Evolutionary conservation across 2,329 filamentous ascomycete genomes (phyloP), one percentile per base, ranked within the genome.

Genomic region (Teratosphaeria gauchensis): DNA sequence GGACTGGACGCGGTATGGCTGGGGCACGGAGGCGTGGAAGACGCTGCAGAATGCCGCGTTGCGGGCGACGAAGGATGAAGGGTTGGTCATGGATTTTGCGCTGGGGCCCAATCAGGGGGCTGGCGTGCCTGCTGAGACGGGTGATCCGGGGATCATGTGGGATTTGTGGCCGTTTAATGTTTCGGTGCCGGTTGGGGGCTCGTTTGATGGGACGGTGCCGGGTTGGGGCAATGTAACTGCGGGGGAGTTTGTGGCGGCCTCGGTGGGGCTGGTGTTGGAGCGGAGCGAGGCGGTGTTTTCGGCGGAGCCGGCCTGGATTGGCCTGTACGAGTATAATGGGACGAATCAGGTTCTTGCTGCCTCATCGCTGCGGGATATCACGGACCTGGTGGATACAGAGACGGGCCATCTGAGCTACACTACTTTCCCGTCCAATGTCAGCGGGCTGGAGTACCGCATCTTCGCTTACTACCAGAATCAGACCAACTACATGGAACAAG

Each of bases 51-150:
- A 48, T 21, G 19, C 42, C 21, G 42, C 42, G 42, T 48, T 74
- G 12, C 57, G 73, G 56, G 73, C 75, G 1, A 63, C 67, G 11
- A 66, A 71, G 16, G 72, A 76, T 0, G 59, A 71, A 19, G 73
- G 68, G 0, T 52, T 80, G 9, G 57, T 74, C 4, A 72, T 81
- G 64, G 78, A 81, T 61, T 77, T 78, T 62, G 68, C 74, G 0
- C 54, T 80, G 1, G 78, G 78, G 0, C 74, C 78, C 0, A 78
- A 78, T 59, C 75, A 78, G 63, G 79, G 78, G 3, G 71, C 75
- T 53, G 79, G 79, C 14, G 76, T 79, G 2, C 78, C 78, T 0
- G 66, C 70, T 16, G 58, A 62, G n/a, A 59, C 62, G 3, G 63
- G 69, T 24, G 66, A 71, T 53, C 69, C 72, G 4, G 75, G 74